These are phyloP conservation scores for Immersiella caudata DNA, from an alignment of 495 filamentous ascomycete species.

Conservation along the genomic window DNA sequence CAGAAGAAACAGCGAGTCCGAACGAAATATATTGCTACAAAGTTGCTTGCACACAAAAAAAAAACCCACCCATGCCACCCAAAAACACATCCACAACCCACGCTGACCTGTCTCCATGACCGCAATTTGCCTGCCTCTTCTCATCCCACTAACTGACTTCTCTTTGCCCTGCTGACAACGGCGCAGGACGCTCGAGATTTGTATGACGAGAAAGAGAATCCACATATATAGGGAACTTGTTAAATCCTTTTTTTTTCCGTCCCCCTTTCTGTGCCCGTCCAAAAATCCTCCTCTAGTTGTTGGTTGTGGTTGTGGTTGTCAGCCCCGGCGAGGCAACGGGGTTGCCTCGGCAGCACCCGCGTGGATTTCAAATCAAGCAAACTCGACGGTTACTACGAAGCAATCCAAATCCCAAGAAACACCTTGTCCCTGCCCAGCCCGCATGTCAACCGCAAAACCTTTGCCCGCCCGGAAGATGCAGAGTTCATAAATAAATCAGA, in stretches of 20 bases:
- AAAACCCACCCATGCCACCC: not conserved
- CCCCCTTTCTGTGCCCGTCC: not conserved
- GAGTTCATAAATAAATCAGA: not conserved
- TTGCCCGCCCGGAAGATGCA: slow-evolving; percentile 8
- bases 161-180: not conserved
- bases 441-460: slow-evolving; percentile 7
- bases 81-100: slow-evolving; percentile 1
- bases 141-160: not conserved
- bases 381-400: not conserved
- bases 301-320: not conserved
- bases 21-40: not conserved
- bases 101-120: not conserved
- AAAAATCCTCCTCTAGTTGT: not conserved
- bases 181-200: not conserved
- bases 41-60: not conserved
- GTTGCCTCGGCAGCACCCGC: not conserved
- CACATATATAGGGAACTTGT: not conserved
- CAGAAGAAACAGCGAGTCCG: not conserved
- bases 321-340: not conserved
- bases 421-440: slow-evolving; percentile 4
- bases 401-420: slow-evolving; percentile 8
- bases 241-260: not conserved
- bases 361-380: slow-evolving; percentile 7
- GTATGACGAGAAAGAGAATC: not conserved
- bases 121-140: not conserved